phyloP scores from a whole-genome alignment of 768 basidiomycete species.

The Mycena venus region DNA sequence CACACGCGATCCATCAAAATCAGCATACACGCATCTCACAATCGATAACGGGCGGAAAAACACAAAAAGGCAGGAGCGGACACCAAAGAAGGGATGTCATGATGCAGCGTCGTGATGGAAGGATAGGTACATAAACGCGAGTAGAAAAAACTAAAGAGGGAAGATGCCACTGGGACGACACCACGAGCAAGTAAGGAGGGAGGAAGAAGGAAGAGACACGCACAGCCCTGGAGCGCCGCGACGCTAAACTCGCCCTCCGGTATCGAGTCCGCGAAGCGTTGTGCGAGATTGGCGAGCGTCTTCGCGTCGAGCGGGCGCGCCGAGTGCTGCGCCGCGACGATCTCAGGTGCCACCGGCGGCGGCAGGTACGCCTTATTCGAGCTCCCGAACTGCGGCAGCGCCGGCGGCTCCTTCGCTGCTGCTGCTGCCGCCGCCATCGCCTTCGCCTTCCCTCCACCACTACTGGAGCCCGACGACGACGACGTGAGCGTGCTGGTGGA shows the following conservation, averaged over 20 bases:
- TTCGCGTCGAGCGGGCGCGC: conserved; percentile 75
- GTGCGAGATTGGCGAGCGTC: conserved; percentile 77
- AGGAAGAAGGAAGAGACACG: conserved; percentile 50
- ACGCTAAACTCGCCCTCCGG: conserved; percentile 92
- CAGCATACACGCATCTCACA: conserved; percentile 25
- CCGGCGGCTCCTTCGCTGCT: conserved; percentile 21
- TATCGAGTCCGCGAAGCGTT: conserved; percentile 83
- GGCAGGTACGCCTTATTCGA: conserved; percentile 74
- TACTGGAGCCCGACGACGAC: conserved; percentile 56
- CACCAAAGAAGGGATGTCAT: neutral
- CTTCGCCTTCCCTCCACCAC: conserved; percentile 40
- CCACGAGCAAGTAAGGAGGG: neutral
- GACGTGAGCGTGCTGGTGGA: conserved; percentile 55
- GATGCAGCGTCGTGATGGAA: neutral
- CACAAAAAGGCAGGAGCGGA: neutral
- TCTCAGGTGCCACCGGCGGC: conserved; percentile 73
- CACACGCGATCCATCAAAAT: conserved; percentile 28
- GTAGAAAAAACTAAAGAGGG: neutral
- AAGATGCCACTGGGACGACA: neutral
- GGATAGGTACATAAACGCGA: neutral
- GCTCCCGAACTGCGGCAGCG: conserved; percentile 62
- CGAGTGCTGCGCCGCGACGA: conserved; percentile 69
- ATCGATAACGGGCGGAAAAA: conserved; percentile 23
- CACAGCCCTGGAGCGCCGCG: conserved; percentile 91
- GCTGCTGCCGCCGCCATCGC: too few species aligned